Conservation (phyloP, 2,329 filamentous ascomycete species). For the Bipolaris gigantea region DNA sequence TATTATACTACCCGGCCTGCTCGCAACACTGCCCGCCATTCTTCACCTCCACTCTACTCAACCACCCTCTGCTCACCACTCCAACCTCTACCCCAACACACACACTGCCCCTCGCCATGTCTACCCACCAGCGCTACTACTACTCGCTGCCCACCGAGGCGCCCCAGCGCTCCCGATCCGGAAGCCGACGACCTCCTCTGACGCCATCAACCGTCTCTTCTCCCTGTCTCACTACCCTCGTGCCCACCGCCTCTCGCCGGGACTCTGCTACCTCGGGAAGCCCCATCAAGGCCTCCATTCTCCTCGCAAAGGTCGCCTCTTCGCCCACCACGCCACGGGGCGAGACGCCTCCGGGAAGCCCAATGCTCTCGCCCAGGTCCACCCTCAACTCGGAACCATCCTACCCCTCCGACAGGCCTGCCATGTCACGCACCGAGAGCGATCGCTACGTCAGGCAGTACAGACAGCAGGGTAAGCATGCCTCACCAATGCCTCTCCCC, state of each 20-base stretch:
- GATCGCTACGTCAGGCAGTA: conserved; percentile 44
- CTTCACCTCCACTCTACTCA: conserved; percentile 15
- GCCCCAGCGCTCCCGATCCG: conserved; percentile 39
- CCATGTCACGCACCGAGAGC: conserved; percentile 43
- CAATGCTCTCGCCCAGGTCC: conserved; percentile 33
- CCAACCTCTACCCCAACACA: neutral
- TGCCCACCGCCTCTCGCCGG: conserved; percentile 44
- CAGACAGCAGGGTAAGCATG: conserved; percentile 42
- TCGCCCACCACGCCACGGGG: conserved; percentile 45
- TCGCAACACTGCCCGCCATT: conserved; percentile 14
- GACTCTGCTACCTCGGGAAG: conserved; percentile 46
- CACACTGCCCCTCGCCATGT: conserved; percentile 30
- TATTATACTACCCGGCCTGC: conserved; percentile 35
- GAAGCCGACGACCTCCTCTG: conserved; percentile 48
- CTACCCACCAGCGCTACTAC: conserved; percentile 42
- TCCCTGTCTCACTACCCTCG: conserved; percentile 48
- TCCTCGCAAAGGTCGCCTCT: conserved; percentile 50
- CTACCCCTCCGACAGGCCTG: conserved; percentile 36
- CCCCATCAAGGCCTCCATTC: conserved; percentile 46
- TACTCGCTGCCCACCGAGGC: conserved; percentile 44
- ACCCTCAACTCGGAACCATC: conserved; percentile 33
- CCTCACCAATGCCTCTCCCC: neutral
- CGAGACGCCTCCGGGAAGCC: conserved; percentile 38
- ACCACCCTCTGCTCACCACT: no score
- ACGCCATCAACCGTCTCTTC: conserved; percentile 52